Base-by-base conservation (phyloP, 768 basidiomycete species). In the Daedaleopsis sinensis region DNA sequence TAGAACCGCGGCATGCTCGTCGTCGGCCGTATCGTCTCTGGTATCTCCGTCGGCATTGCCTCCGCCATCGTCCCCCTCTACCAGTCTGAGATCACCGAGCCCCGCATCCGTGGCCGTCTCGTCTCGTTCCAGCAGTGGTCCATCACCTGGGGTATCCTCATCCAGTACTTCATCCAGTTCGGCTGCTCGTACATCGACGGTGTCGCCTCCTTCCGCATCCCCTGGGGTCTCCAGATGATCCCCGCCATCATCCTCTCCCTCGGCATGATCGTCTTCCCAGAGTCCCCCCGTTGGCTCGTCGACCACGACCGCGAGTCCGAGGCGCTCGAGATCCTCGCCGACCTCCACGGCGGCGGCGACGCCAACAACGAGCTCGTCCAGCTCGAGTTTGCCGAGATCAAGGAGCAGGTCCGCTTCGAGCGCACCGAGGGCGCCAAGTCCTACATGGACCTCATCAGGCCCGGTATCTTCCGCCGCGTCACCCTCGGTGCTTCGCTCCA, bases 171-270 rank as follows among this genome's bases (percentile, higher is more conserved):
- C 71, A 80, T 90, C 63, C 84, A 89, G 65, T 89, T 90, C 61
- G 89, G 88, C 10, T 88, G 86, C 70, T 90, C 88, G 9, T 87
- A 87, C 71, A 88, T 91, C 70, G 73, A 86, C 19, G 87, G 89
- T 36, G 78, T 71, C 13, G 88, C 88, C 0, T 89, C 89, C 0
- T 92, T 91, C 82, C 86, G 90, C 24, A 87, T 92, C 65, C 90
- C 90, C 11, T 90, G 89, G 89, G 87, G 87, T 58, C 74, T 92
- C 27, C 91, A 92, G 70, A 82, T 89, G 78, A 90, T 93, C 55
- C 90, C 90, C 23, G 91, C 88, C 8, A 80, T 90, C 59, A 57
- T 93, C 12, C 80, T 92, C 27, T 84, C 83, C 51, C 23, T 82
- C 9, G 88, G 90, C 48, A 91, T 93, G 89, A 52, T 79, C 12